Percentiles rank a stretch among this genome's conserved stretches.
phyloP scores from a whole-genome alignment of 2,329 filamentous ascomycete species.

The Clonostachys chloroleuca region DNA sequence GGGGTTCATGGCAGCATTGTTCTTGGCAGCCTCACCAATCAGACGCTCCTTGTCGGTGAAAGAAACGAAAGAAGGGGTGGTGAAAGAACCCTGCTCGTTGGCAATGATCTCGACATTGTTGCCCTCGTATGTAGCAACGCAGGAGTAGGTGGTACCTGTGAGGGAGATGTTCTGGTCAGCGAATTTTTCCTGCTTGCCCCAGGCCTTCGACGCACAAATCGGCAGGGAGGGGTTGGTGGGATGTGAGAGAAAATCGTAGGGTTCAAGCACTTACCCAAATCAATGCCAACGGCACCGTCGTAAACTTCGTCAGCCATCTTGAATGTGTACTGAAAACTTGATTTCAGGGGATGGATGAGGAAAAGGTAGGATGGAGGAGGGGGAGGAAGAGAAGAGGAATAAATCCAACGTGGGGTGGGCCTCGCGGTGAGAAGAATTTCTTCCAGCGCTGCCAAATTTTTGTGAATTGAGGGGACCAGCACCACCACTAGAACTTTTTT shows the following conservation, averaged over 20 bases:
- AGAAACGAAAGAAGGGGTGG: conserved; percentile 97
- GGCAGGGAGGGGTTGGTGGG: neutral
- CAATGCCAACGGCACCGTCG: conserved; percentile 99
- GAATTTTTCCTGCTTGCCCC: no score
- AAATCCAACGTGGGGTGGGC: conserved; percentile 5
- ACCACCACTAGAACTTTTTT: conserved; percentile 3
- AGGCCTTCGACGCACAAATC: neutral
- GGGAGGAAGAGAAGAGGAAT: conserved; percentile 12
- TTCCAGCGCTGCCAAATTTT: conserved; percentile 5
- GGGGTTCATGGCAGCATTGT: conserved; percentile 99
- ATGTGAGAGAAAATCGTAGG: neutral
- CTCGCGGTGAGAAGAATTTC: conserved; percentile 3
- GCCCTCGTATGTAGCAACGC: conserved; percentile 98
- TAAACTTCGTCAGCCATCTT: conserved; percentile 98
- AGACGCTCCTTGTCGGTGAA: conserved; percentile 98
- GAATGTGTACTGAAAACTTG: conserved; percentile 10
- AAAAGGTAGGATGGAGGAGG: conserved; percentile 10
- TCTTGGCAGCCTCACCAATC: conserved; percentile 99
- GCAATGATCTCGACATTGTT: conserved; percentile 99
- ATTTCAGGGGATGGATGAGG: conserved; percentile 6
- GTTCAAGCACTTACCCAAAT: conserved; percentile 73
- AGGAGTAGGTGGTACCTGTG: conserved; percentile 97
- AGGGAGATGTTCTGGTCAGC: no score
- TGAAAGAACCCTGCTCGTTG: conserved; percentile 99
- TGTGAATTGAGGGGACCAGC: conserved; percentile 2